phyloP scores from a whole-genome alignment of 2,329 filamentous ascomycete species.

The Botrytis cinerea region DNA sequence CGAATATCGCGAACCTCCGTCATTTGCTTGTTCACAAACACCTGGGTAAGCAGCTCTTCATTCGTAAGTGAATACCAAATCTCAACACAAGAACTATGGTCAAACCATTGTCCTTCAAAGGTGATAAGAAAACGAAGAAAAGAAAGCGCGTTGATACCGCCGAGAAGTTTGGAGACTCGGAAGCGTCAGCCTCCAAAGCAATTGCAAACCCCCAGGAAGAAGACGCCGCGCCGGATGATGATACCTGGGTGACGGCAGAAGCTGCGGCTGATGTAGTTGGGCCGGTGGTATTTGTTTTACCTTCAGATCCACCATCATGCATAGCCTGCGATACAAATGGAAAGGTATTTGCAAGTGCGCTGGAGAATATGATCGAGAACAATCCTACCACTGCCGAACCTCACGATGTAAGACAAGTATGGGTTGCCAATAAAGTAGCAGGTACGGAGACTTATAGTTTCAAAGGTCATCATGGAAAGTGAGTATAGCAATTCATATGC shows the following conservation, averaged over 20 bases:
- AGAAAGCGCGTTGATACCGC: constrained; percentile 68
- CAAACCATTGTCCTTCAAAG: constrained; percentile 92
- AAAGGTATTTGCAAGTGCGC: constrained; percentile 75
- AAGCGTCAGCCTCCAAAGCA: constrained; percentile 34
- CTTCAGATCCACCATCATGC: constrained; percentile 70
- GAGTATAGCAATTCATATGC: constrained; percentile 36
- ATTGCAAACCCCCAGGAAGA: constrained; percentile 29
- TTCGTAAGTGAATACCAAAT: constrained; percentile 10
- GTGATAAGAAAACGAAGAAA: constrained; percentile 94
- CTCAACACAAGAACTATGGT: constrained; percentile 61
- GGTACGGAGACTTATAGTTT: constrained; percentile 82
- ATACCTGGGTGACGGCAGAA: constrained; percentile 91
- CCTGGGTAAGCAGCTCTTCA: constrained; percentile 5
- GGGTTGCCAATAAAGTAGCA: constrained; percentile 81
- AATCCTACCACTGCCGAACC: constrained; percentile 86
- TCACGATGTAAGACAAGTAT: constrained; percentile 93
- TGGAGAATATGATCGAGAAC: constrained; percentile 87
- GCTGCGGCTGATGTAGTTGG: constrained; percentile 72
- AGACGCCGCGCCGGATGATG: constrained; percentile 56
- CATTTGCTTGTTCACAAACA: neutral
- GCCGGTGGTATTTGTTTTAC: constrained; percentile 79
- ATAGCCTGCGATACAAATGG: constrained; percentile 85
- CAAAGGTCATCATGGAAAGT: constrained; percentile 88
- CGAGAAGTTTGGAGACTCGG: constrained; percentile 43
- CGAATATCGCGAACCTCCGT: constrained; percentile 18